Evolutionary conservation across 441 rosid species (phyloP), one percentile per base, ranked within the genome.

Genomic region (Mallotus japonicus): DNA sequence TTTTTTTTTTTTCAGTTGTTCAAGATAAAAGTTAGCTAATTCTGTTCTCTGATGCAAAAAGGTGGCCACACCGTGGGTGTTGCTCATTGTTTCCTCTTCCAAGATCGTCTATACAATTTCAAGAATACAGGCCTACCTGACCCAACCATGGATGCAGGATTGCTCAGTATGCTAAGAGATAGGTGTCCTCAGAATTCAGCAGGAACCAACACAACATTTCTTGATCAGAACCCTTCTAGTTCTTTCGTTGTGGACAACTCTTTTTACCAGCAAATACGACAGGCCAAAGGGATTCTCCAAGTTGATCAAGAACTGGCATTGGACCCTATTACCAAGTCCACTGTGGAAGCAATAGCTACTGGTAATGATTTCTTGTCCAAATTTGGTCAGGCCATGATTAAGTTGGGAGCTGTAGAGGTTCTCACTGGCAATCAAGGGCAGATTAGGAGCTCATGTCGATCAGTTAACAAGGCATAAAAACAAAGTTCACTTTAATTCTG

Each of bases 371-470:
- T 91, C 77, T 11, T 67, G 17, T 19, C 44, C 19, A 67, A 44
- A 65, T 87, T 91, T 75, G 92, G 86, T 19, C 42, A 32, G 46
- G 91, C 91, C 14, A 85, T 89, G 96, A 80, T 85, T 50, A 87
- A 83, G 51, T n/a, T 88, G 79, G 94, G 92, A 63, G 47, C 62
- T 0, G 61, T 83, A 16, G 68, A 73, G 7, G 76, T 80, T 61
- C 81, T 77, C 56, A 56, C 59, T 3, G 79, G 72, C 28, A 8
- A 56, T 7, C 69, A 72, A 11, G 85, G 85, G 13, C 87, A 90
- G 83, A 78, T 88, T 3, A 83, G 91, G 83, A 83, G 11, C 47
- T 72, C 79, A 2, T 90, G 95, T 42, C 73, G 83, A n/a, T 78
- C 73, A 20, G 67, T 79, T 65, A 85, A 87, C 20, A 54, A 58